These are phyloP conservation scores for Cordyceps cateniannulata DNA, from an alignment of 2,329 filamentous ascomycete genomes.

Conservation along the genomic window DNA sequence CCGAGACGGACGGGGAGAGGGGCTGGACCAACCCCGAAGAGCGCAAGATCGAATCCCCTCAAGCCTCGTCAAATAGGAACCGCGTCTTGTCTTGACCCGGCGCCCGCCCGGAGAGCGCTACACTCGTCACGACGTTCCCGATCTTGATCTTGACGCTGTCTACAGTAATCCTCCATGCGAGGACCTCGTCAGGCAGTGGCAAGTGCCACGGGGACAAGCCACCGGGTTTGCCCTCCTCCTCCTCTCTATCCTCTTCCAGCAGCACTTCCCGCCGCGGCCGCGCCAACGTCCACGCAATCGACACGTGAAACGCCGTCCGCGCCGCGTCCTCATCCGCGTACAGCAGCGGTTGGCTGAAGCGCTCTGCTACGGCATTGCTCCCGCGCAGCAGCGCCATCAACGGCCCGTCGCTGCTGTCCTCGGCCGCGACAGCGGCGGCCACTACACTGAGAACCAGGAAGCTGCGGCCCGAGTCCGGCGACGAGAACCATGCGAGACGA, in stretches of 20 bases:
- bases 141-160: constrained; percentile 66
- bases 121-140: constrained; percentile 58
- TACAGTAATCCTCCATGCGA: constrained; percentile 45
- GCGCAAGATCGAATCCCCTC: background rate
- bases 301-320: constrained; percentile 68
- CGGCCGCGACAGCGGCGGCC: constrained; percentile 21
- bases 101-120: constrained; percentile 28
- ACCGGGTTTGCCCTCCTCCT: no score
- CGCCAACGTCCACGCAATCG: constrained; percentile 75
- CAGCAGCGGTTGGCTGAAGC: constrained; percentile 61
- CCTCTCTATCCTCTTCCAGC: background rate
- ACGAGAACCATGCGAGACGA: constrained; percentile 44
- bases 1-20: background rate
- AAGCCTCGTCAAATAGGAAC: constrained; percentile 15
- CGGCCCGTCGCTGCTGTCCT: constrained; percentile 33
- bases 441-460: constrained; percentile 65
- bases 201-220: constrained; percentile 15
- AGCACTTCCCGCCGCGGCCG: constrained; percentile 36
- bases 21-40: background rate
- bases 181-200: constrained; percentile 24
- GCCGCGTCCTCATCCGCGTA: constrained; percentile 42
- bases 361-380: constrained; percentile 57
- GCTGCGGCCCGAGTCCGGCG: constrained; percentile 59
- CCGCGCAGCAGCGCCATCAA: constrained; percentile 56
- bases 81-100: constrained; percentile 3